Conservation (phyloP, 2,329 filamentous ascomycete genomes). For the Nothomitra cinnamomea region DNA sequence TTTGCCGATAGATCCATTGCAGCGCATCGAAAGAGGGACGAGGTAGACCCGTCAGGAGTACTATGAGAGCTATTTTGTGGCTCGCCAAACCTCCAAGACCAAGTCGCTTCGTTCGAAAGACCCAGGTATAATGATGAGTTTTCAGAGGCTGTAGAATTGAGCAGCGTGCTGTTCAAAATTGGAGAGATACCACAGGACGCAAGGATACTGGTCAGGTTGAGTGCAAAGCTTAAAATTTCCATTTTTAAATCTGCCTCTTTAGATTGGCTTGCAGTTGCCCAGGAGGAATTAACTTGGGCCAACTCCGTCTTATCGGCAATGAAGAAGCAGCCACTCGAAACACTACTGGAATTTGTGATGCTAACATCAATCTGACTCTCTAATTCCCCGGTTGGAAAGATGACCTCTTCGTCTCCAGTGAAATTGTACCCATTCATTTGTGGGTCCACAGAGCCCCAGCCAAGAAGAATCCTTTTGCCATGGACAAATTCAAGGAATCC, state of each 20-base stretch:
- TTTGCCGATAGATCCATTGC: slow-evolving; percentile 29
- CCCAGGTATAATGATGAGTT: slow-evolving; percentile 31
- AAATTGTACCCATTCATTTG: slow-evolving; percentile 40
- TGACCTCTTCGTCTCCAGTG: slow-evolving; percentile 28
- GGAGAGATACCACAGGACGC: slow-evolving; percentile 44
- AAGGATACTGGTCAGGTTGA: slow-evolving; percentile 20
- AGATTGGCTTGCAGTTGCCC: slow-evolving; percentile 17
- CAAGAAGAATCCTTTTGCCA: slow-evolving; percentile 35
- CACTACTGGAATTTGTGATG: slow-evolving; percentile 21
- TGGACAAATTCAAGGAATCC: slow-evolving; percentile 37
- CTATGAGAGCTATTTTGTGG: slow-evolving; percentile 30
- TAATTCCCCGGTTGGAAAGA: slow-evolving; percentile 34
- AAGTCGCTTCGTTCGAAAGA: slow-evolving; percentile 33
- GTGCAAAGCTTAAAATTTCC: neutral
- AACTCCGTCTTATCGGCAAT: slow-evolving; percentile 24
- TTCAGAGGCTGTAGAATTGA: slow-evolving; percentile 31
- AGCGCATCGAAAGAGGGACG: slow-evolving; percentile 34
- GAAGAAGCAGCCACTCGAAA: slow-evolving; percentile 38
- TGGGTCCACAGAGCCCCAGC: slow-evolving; percentile 38
- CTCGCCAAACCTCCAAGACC: slow-evolving; percentile 42
- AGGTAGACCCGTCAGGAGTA: slow-evolving; percentile 14
- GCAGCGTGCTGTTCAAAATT: slow-evolving; percentile 38
- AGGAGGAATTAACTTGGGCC: slow-evolving; percentile 33
- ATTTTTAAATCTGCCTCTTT: slow-evolving; percentile 9
- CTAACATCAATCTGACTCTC: slow-evolving; percentile 20